Evolutionary conservation across 768 basidiomycete species (phyloP), one percentile per base, ranked within the genome.

Genomic region (Sporobolomyces roseus): DNA sequence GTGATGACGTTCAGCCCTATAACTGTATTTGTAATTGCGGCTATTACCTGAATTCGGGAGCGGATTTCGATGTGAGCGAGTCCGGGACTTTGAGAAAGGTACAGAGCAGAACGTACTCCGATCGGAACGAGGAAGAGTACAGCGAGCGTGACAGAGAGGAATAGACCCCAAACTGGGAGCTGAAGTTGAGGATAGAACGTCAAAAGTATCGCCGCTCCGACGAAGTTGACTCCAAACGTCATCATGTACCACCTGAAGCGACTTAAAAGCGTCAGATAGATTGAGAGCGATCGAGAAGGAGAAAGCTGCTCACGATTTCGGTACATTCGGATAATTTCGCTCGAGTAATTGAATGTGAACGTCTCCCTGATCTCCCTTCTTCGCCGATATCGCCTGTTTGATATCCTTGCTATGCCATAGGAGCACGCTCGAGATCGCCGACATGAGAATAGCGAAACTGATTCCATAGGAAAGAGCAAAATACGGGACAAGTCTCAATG

Each of bases 1-100:
- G 76, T 78, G 46, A 77, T 69, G 36, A 78, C 77, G 49, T 78
- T 78, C 12, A 78, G 64, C 0, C 78, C 78, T 17, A 76, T 45
- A 0, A 49, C 59, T 21, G 68, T 74, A 17, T 70, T 70, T 8
- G 61, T 73, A 45, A 70, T 64, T 8, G 65, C 68, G 29, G 72
- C 55, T 9, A 74, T 72, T 36, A 71, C 62, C 64, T 70, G 59
- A 51, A 6, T 17, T 6, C 19, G 50, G 50, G 13, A 51, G n/a
- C 9, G 50, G 50, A 32, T 13, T 6, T 12, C 25, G 25, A 29
- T 4, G 12, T 8, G 25, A 14, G 13, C 12, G 17, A 51, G 32
- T 29, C 21, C 54, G 54, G 51, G 10, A 29, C n/a, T 12, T 9
- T 9, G 10, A 9, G 58, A 51, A 29, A 56, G 36, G 50, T 63